These are phyloP conservation scores for Gossypium davidsonii DNA, from an alignment of 441 rosid species.

Conservation along the genomic window DNA sequence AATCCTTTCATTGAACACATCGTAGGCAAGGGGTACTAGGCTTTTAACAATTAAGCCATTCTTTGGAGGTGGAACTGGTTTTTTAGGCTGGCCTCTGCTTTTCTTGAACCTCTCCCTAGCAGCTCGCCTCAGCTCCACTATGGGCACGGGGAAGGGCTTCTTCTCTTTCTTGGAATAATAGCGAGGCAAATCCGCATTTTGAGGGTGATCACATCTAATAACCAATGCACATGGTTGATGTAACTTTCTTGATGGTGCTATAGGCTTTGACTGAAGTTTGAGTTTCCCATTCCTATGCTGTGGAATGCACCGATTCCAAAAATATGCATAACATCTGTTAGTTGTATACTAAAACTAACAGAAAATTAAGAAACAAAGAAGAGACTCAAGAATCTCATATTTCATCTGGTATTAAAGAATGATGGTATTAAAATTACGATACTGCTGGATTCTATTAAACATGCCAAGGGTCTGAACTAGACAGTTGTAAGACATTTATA, in stretches of 20 bases:
- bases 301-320: slow-evolving; percentile 10
- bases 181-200: slow-evolving; percentile 80
- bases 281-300: slow-evolving; percentile 38
- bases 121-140: slow-evolving; percentile 77
- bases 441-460: background rate
- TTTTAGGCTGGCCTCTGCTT: slow-evolving; percentile 54
- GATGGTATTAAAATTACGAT: background rate
- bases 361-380: background rate
- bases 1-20: slow-evolving; percentile 62
- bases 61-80: slow-evolving; percentile 60
- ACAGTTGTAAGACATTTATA: background rate
- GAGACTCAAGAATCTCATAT: background rate
- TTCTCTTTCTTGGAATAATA: slow-evolving; percentile 69
- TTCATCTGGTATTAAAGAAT: background rate
- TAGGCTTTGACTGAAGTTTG: slow-evolving; percentile 27
- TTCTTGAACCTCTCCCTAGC: slow-evolving; percentile 84
- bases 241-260: slow-evolving; percentile 28
- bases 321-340: background rate
- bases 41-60: slow-evolving; percentile 65
- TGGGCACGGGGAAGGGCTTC: slow-evolving; percentile 81
- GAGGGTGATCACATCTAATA: slow-evolving; percentile 54
- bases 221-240: slow-evolving; percentile 25
- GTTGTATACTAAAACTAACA: background rate
- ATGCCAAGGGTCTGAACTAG: background rate
- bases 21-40: slow-evolving; percentile 66